A percentile compares a stretch with the other conserved stretches of the same genome.
These are phyloP conservation scores for Beauveria pseudobassiana DNA, from an alignment of 2,329 filamentous ascomycete genomes.

Conservation along the genomic window DNA sequence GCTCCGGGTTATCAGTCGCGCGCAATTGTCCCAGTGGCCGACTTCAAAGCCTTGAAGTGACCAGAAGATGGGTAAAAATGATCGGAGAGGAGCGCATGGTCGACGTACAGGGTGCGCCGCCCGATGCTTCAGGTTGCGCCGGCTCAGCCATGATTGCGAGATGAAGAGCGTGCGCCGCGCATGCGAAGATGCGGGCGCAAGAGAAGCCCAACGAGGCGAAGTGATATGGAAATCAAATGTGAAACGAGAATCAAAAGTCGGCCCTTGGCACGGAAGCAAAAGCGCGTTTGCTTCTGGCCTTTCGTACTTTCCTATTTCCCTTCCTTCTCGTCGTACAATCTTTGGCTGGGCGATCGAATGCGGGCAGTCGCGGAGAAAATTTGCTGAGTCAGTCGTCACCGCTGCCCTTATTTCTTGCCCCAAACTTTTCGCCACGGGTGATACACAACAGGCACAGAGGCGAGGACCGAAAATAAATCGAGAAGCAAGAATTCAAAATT, in stretches of 20 bases:
- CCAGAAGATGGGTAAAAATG: background rate
- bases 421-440: constrained; percentile 26
- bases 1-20: background rate
- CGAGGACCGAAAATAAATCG: constrained; percentile 16
- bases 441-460: constrained; percentile 32
- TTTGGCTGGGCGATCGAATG: constrained; percentile 13
- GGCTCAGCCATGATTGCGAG: constrained; percentile 34
- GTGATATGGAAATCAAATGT: background rate
- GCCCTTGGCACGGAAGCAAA: background rate
- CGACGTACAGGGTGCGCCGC: constrained; percentile 29
- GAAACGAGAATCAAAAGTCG: too few species aligned
- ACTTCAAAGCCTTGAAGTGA: background rate
- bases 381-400: constrained; percentile 32
- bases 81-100: background rate
- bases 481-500: constrained; percentile 16
- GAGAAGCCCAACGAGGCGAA: constrained; percentile 5
- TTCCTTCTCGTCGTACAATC: background rate
- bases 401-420: constrained; percentile 35
- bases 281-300: background rate
- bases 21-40: background rate
- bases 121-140: constrained; percentile 28
- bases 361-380: constrained; percentile 31
- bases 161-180: constrained; percentile 9
- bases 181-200: constrained; percentile 14
- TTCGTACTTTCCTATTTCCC: background rate